A percentile compares a stretch with the other conserved stretches of the same genome.
These are phyloP conservation scores for Psophocarpus tetragonolobus DNA, from an alignment of 306 rosid genomes.

Conservation along the genomic window DNA sequence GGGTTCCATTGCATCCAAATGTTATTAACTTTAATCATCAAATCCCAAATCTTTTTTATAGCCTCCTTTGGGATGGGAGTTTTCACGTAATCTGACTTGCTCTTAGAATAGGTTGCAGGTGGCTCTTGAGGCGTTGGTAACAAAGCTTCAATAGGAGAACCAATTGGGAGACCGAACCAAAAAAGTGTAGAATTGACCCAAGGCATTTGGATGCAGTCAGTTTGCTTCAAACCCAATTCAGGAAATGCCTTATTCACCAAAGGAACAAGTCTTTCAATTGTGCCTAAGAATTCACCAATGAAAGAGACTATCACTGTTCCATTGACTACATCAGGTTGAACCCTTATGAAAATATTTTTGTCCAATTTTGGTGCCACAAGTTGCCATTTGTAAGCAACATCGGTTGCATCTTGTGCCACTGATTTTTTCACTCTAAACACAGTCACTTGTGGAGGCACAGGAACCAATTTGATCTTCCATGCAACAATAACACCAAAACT, in stretches of 20 bases:
- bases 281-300: slow-evolving; percentile 41
- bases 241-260: slow-evolving; percentile 44
- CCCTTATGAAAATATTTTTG: slow-evolving; percentile 38
- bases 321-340: neutral
- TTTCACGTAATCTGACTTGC: slow-evolving; percentile 40
- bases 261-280: slow-evolving; percentile 19
- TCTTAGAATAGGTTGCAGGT: accelerated
- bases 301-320: slow-evolving; percentile 34
- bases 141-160: slow-evolving; percentile 18
- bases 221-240: slow-evolving; percentile 42
- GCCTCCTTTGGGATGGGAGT: slow-evolving; percentile 23
- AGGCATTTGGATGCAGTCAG: slow-evolving; percentile 42
- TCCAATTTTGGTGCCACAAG: slow-evolving; percentile 40
- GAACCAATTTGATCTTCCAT: slow-evolving; percentile 54
- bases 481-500: slow-evolving; percentile 71
- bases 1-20: slow-evolving; percentile 36
- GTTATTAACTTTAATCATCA: slow-evolving; percentile 6
- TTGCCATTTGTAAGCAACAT: slow-evolving; percentile 55
- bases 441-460: slow-evolving; percentile 55
- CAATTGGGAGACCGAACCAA: neutral
- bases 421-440: slow-evolving; percentile 45
- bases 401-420: slow-evolving; percentile 40
- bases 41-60: slow-evolving; percentile 3
- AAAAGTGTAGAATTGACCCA: slow-evolving; percentile 48
- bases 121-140: neutral